These are phyloP conservation scores for Fomitiporia mediterranea DNA, from an alignment of 1,284 basidiomycete genomes.

Conservation along the genomic window DNA sequence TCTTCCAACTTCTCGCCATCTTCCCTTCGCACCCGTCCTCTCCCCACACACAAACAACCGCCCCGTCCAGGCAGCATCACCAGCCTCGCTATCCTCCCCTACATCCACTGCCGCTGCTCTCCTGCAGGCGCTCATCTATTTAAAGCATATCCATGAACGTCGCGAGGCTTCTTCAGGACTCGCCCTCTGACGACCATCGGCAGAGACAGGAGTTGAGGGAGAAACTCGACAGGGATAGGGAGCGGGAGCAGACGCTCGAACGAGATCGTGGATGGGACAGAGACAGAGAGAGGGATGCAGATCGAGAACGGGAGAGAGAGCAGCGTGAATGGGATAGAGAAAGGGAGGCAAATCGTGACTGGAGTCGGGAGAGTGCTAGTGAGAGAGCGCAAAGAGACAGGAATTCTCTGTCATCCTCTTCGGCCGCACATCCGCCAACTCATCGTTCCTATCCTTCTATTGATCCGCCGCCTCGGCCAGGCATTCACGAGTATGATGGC, in stretches of 20 bases:
- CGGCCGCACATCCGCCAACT: background rate
- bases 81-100: background rate
- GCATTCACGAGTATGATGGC: background rate
- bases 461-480: background rate
- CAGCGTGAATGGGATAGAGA: conserved; percentile 5
- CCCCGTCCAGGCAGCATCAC: too few relatives aligned
- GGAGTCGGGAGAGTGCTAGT: conserved; percentile 15
- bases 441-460: conserved; percentile 5
- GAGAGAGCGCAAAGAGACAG: background rate
- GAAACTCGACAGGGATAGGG: conserved; percentile 26
- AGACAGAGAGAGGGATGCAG: conserved; percentile 14
- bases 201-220: conserved; percentile 29
- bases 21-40: conserved; percentile 8
- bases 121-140: background rate
- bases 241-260: conserved; percentile 20
- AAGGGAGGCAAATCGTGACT: background rate
- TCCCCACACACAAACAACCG: background rate
- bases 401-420: background rate
- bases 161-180: conserved; percentile 62
- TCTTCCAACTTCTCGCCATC: background rate
- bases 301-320: conserved; percentile 9
- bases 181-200: conserved; percentile 47
- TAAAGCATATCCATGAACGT: conserved; percentile 54
- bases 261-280: conserved; percentile 24
- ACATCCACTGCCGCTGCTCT: background rate